phyloP scores from a whole-genome alignment of 345 rosid species.

The Camelina sativa region DNA sequence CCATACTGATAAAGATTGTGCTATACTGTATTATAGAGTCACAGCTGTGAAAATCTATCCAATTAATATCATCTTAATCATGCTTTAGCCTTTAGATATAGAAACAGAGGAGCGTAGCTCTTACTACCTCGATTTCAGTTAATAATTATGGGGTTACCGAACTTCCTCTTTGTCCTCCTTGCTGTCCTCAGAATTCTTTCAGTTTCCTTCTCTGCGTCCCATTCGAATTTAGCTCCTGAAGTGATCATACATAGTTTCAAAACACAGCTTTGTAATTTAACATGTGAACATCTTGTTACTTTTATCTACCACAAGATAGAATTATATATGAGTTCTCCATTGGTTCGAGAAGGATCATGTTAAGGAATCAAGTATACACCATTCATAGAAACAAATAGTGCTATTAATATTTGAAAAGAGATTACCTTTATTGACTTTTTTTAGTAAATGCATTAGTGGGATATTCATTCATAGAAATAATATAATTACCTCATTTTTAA shows the following conservation, averaged over 20 bases:
- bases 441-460: too few species aligned
- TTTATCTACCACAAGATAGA: neutral
- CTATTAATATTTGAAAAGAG: too few species aligned
- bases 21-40: neutral
- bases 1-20: neutral
- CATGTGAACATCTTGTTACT: neutral
- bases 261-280: neutral
- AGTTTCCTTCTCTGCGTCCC: conserved; percentile 67
- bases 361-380: neutral
- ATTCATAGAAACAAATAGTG: too few species aligned
- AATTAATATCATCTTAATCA: neutral
- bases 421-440: neutral
- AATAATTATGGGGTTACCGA: conserved; percentile 63
- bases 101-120: neutral
- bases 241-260: neutral
- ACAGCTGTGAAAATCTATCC: conserved; percentile 15
- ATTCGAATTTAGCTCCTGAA: conserved; percentile 44
- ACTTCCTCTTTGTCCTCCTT: conserved; percentile 78
- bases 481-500: too few species aligned
- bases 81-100: neutral
- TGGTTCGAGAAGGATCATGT: conserved; percentile 20
- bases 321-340: conserved; percentile 1
- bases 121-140: conserved; percentile 54
- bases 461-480: too few species aligned
- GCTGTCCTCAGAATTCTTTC: conserved; percentile 69